These are phyloP conservation scores for Nicotiana knightiana DNA, from an alignment of 257 asterid genomes.

Conservation along the genomic window DNA sequence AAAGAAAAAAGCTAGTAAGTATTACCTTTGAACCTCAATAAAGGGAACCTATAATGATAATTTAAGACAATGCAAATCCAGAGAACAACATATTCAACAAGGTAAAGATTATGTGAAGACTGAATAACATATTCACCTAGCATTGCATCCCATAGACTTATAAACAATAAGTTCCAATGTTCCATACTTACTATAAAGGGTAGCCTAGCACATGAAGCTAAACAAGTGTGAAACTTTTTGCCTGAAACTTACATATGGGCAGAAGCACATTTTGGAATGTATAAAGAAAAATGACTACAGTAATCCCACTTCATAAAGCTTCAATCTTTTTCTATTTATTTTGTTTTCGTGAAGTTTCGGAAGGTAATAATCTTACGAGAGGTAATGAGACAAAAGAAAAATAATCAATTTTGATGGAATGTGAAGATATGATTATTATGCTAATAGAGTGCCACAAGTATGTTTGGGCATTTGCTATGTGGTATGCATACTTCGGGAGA, in stretches of 20 bases:
- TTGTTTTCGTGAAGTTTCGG: neutral
- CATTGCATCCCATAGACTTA: neutral
- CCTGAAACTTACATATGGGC: neutral
- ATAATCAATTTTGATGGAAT: no score
- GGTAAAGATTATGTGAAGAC: neutral
- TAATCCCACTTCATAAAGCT: neutral
- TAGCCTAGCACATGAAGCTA: no score
- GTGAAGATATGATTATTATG: no score
- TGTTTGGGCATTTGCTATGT: no score
- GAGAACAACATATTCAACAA: neutral
- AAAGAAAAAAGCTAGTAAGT: no score
- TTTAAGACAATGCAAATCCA: neutral
- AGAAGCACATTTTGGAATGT: neutral
- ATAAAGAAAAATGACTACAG: neutral
- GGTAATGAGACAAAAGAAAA: neutral
- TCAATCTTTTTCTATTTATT: neutral
- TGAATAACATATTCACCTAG: neutral
- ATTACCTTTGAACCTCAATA: neutral
- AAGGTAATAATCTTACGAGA: neutral
- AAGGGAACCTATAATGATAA: neutral
- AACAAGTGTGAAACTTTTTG: no score
- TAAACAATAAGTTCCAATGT: neutral
- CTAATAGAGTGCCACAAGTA: neutral
- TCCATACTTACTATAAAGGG: neutral
- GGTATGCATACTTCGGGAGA: neutral